Evolutionary conservation across 176 grass and related monocot species (phyloP).

Genomic region (Bolboschoenus planiculmis): DNA sequence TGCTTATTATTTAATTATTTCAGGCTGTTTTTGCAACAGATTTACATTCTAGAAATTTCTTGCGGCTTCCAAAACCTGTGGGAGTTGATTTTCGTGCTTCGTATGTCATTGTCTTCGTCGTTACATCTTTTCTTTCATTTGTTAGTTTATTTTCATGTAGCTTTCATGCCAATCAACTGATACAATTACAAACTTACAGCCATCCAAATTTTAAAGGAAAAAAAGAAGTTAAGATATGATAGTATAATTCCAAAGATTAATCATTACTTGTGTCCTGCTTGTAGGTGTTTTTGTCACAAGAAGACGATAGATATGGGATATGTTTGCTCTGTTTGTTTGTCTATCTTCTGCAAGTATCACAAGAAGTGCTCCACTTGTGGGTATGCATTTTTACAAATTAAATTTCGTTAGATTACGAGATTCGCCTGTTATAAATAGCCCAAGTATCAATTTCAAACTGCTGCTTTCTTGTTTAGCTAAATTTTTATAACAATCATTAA

Average conservation of each 20-base stretch:
- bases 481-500: constrained; percentile 4
- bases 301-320: constrained; percentile 97
- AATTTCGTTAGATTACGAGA: not conserved
- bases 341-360: constrained; percentile 97
- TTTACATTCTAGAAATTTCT: constrained; percentile 82
- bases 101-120: constrained; percentile 40
- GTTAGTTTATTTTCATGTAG: constrained; percentile 15
- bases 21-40: constrained; percentile 92
- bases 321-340: constrained; percentile 94
- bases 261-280: constrained; percentile 4
- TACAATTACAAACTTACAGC: constrained; percentile 1
- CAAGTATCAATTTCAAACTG: not conserved
- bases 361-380: constrained; percentile 96
- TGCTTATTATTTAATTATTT: constrained; percentile 12
- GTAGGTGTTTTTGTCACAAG: constrained; percentile 96
- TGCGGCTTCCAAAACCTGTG: constrained; percentile 81
- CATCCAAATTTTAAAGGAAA: not conserved
- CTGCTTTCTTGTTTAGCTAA: not conserved
- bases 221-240: not conserved
- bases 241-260: not conserved
- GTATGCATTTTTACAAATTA: constrained; percentile 24
- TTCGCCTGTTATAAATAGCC: not conserved
- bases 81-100: constrained; percentile 98
- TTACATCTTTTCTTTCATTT: not conserved
- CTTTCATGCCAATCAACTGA: not conserved